Conservation (phyloP, 225 moss, liverwort and hornwort species). For the Takakia lepidozioides region DNA sequence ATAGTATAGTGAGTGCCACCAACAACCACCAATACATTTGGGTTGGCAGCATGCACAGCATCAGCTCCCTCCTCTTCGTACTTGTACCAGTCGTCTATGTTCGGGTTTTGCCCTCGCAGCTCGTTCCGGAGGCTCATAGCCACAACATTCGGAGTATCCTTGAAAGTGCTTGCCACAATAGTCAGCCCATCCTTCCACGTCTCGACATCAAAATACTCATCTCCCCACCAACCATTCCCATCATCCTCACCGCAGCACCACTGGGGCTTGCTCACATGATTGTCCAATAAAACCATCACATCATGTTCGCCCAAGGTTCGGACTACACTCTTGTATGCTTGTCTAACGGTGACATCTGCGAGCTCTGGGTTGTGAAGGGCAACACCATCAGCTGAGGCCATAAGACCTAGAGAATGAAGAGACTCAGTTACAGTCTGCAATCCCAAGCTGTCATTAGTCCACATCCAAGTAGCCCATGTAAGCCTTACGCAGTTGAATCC, state of each 20-base stretch:
- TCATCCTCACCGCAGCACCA: constrained; percentile 51
- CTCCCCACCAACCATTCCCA: constrained; percentile 68
- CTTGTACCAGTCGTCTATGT: constrained; percentile 25
- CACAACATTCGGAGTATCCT: constrained; percentile 21
- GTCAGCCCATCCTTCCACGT: constrained; percentile 47
- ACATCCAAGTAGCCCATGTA: constrained; percentile 47
- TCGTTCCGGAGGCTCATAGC: constrained; percentile 52
- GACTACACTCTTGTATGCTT: constrained; percentile 36
- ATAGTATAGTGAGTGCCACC: constrained; percentile 40
- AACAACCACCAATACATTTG: constrained; percentile 31
- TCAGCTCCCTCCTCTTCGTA: constrained; percentile 36
- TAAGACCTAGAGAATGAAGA: neutral
- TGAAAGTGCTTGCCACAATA: constrained; percentile 27
- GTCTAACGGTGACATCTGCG: constrained; percentile 17
- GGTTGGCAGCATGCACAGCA: constrained; percentile 31
- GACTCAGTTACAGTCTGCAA: constrained; percentile 17
- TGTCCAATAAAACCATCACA: constrained; percentile 58
- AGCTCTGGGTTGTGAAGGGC: constrained; percentile 19
- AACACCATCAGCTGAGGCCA: neutral
- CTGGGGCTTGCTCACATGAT: constrained; percentile 56
- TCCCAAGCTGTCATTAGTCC: constrained; percentile 38
- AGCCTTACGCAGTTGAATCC: constrained; percentile 61
- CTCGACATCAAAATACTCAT: constrained; percentile 37
- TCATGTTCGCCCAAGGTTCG: constrained; percentile 12
- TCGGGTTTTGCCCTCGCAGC: constrained; percentile 41